A percentile compares a stretch with the other conserved stretches of the same genome.
These are phyloP conservation scores for Taiozyma sp. DNA, from an alignment of 1,139 yeast genomes.

Conservation along the genomic window DNA sequence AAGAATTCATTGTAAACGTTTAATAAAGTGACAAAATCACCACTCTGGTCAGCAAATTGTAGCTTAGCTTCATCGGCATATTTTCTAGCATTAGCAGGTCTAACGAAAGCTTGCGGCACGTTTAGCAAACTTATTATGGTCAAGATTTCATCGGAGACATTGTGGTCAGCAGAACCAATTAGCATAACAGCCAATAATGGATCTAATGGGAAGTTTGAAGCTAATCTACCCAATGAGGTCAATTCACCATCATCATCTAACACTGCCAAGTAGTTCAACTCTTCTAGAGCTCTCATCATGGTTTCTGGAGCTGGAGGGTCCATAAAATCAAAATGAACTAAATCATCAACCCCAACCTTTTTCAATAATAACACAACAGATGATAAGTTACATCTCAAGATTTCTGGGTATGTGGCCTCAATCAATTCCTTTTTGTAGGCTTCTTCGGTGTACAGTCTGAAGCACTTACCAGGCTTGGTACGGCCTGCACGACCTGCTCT, in stretches of 20 bases:
- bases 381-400: conserved; percentile 83
- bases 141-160: conserved; percentile 85
- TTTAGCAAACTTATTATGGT: conserved; percentile 87
- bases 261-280: conserved; percentile 84
- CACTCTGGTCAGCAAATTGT: conserved; percentile 88
- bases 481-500: conserved; percentile 99
- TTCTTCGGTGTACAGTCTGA: conserved; percentile 92
- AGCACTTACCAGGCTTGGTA: conserved; percentile 97
- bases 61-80: conserved; percentile 91
- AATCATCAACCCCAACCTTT: conserved; percentile 90
- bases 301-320: conserved; percentile 99
- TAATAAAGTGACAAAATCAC: conserved; percentile 88
- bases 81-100: conserved; percentile 86
- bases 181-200: conserved; percentile 94
- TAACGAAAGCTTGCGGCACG: conserved; percentile 90
- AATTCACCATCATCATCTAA: conserved; percentile 89
- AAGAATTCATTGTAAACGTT: conserved; percentile 87
- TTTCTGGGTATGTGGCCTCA: conserved; percentile 95
- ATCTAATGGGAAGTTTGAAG: conserved; percentile 92
- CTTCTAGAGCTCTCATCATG: conserved; percentile 98
- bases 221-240: conserved; percentile 83
- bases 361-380: conserved; percentile 90
- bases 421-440: conserved; percentile 92
- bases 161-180: conserved; percentile 79
- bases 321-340: conserved; percentile 97